phyloP scores from a whole-genome alignment of 768 basidiomycete genomes.

The Serendipita vermifera region DNA sequence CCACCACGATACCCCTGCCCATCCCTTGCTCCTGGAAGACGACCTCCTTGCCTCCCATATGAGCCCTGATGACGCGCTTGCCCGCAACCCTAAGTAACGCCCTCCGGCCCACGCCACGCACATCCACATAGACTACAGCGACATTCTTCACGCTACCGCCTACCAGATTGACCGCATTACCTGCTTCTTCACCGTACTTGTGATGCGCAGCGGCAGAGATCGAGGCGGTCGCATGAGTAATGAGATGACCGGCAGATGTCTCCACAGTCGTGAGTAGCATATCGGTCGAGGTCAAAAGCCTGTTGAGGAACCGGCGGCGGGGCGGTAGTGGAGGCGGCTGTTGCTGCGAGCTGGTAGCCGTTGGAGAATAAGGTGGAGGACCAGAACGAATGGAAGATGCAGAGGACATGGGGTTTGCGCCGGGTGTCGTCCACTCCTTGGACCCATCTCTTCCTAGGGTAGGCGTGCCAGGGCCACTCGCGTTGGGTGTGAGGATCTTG shows the following conservation, averaged over 20 bases:
- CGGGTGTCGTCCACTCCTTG: neutral
- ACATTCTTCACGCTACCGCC: slow-evolving; percentile 59
- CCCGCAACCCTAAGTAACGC: slow-evolving; percentile 55
- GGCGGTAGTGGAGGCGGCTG: slow-evolving; percentile 12
- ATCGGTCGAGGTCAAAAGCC: slow-evolving; percentile 49
- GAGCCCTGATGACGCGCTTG: slow-evolving; percentile 41
- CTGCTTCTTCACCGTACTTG: slow-evolving; percentile 49
- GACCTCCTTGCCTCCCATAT: slow-evolving; percentile 20
- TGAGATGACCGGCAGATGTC: slow-evolving; percentile 38
- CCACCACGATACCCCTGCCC: slow-evolving; percentile 11
- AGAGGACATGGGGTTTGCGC: slow-evolving; percentile 10
- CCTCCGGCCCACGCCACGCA: slow-evolving; percentile 54
- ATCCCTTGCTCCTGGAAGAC: slow-evolving; percentile 11
- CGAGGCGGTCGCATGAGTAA: slow-evolving; percentile 37
- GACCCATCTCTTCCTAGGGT: neutral
- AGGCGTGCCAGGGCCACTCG: no score
- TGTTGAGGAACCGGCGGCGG: slow-evolving; percentile 23
- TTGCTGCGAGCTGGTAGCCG: neutral
- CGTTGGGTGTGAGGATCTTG: slow-evolving; percentile 13
- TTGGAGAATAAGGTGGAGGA: neutral
- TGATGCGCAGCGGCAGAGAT: slow-evolving; percentile 42
- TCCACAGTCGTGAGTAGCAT: slow-evolving; percentile 53
- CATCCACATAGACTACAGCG: slow-evolving; percentile 63
- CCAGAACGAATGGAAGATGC: neutral
- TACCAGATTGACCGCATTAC: slow-evolving; percentile 41